Conservation (phyloP, 2,329 filamentous ascomycete species). For the Parascedosporium putredinis region DNA sequence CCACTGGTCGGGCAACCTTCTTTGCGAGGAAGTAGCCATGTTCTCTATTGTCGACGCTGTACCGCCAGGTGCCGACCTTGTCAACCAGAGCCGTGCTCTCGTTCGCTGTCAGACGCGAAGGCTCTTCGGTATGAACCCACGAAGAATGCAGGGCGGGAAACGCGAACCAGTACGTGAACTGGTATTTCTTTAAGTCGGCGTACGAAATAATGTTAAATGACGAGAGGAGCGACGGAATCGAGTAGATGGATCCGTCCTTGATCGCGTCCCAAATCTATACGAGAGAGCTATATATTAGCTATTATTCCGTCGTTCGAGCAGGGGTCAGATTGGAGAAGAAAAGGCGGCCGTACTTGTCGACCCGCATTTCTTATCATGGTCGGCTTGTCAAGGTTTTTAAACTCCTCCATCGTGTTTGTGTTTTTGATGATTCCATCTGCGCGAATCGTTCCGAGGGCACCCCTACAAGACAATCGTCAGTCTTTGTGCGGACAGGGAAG, state of each 20-base stretch:
- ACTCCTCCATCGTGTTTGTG: constrained; percentile 91
- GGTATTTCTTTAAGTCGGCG: constrained; percentile 94
- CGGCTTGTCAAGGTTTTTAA: constrained; percentile 70
- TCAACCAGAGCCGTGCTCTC: constrained; percentile 77
- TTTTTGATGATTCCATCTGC: constrained; percentile 94
- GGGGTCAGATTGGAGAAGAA: background rate
- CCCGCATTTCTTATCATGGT: constrained; percentile 70
- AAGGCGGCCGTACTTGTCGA: constrained; percentile 49
- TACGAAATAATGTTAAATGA: constrained; percentile 86
- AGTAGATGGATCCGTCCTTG: constrained; percentile 91
- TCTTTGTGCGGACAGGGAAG: background rate
- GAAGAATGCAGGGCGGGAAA: constrained; percentile 85
- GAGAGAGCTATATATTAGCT: too few species aligned
- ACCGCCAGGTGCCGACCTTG: constrained; percentile 77
- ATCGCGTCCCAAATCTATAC: constrained; percentile 94
- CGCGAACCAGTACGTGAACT: constrained; percentile 96
- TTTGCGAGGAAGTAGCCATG: constrained; percentile 96
- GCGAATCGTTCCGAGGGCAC: constrained; percentile 61
- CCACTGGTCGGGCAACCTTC: constrained; percentile 38
- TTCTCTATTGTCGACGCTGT: constrained; percentile 68
- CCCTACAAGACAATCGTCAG: constrained; percentile 30
- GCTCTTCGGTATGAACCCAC: constrained; percentile 57
- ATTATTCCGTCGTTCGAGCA: too few species aligned
- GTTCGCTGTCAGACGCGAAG: constrained; percentile 45
- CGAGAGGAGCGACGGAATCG: constrained; percentile 79